A percentile compares a stretch with the other conserved stretches of the same genome.
These are phyloP conservation scores for Hibiscus mutabilis DNA, from an alignment of 345 rosid genomes.

Conservation along the genomic window DNA sequence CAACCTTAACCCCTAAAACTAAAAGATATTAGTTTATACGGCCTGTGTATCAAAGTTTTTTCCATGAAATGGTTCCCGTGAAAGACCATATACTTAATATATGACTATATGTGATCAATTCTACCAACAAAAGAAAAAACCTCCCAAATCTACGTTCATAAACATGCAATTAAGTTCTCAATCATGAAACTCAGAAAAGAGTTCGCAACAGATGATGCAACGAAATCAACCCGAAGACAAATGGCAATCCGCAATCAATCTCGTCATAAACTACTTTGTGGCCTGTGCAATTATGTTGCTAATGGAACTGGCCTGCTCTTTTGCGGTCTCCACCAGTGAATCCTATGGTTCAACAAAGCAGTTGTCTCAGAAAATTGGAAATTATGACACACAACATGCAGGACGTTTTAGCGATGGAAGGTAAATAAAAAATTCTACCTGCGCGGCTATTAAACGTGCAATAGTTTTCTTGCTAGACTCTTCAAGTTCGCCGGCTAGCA, in stretches of 20 bases:
- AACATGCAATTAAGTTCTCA: neutral
- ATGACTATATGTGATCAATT: neutral
- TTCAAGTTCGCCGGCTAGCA: conserved; percentile 94
- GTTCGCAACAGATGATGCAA: neutral
- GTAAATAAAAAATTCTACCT: conserved; percentile 32
- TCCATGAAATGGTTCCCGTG: too few species aligned
- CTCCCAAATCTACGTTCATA: neutral
- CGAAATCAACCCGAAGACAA: neutral
- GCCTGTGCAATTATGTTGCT: conserved; percentile 91
- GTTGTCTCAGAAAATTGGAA: neutral
- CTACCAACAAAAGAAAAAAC: neutral
- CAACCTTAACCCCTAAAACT: too few species aligned
- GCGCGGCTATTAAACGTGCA: conserved; percentile 77
- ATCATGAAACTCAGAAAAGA: neutral
- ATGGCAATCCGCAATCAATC: neutral
- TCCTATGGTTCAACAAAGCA: conserved; percentile 39
- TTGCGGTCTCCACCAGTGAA: conserved; percentile 87
- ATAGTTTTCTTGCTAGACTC: conserved; percentile 92
- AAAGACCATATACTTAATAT: neutral
- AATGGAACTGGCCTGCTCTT: conserved; percentile 81
- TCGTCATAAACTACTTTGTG: conserved; percentile 42
- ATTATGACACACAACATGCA: neutral
- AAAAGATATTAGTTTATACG: too few species aligned
- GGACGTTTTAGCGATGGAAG: neutral
- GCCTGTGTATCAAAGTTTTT: too few species aligned